Evolutionary conservation across 495 filamentous ascomycete genomes (phyloP), one percentile per base, ranked within the genome.

Genomic region (Cudoniella acicularis): DNA sequence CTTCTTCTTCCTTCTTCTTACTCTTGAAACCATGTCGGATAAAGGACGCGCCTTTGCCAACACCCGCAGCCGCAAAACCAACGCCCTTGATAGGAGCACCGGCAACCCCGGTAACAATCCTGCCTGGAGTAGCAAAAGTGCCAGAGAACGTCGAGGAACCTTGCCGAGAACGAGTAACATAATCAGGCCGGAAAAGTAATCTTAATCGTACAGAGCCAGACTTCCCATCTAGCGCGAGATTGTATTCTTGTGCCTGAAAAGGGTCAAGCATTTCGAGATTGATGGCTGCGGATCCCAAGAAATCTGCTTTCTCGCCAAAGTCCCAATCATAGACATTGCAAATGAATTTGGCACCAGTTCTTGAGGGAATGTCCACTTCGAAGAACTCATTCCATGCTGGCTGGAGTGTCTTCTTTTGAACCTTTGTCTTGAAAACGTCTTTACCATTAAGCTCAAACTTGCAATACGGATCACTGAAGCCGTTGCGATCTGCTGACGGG

Each of bases 351-450:
- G 91, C 87, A 0, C 83, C 91, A 9, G 91, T 96, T 30, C 94
- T 77, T 2, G 90, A 93, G 42, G 86, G 84, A 65, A 99, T 73
- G 2, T 86, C 78, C 3, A 88, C 79, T 67, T 97, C 94, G 68
- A 98, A 98, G 67, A 83, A 87, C 67, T 99, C 95, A 65, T 97
- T 97, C 94, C 94, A 99, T 0, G 85, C 81, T 9, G 94, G 94
- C 61, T 93, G 86, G 10, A 98, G 80, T 0, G 93, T 97, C 80
- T 98, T 99, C 83, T 98, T 97, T 68, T 93, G 88, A 2, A 86
- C 84, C 72, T 96, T 91, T 40, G 92, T 95, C 76, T 98, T 98
- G 81, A 87, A 88, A 16, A 99, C 79, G 30, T 90, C 86, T 67
- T 91, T 85, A 42, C 86, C 92, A 67, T 92, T 89, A 50, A 98